Base-by-base conservation (phyloP, 371 early-diverging fungal species). In the Mucor piriformis region DNA sequence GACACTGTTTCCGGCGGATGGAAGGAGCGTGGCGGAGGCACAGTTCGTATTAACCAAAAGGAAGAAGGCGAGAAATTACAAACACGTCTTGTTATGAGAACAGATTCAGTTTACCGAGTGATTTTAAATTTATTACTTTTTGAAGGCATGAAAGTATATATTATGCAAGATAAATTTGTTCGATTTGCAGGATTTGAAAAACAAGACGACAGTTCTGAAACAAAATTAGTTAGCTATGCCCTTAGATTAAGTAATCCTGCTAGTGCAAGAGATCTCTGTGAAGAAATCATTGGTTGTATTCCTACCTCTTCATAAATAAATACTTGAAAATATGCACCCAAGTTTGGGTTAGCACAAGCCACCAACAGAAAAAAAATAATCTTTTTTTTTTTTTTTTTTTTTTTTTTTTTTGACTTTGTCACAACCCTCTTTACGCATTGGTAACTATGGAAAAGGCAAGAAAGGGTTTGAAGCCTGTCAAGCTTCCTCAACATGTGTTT, bases 71-170 rank as follows among this genome's bases (percentile, higher is more conserved):
- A 61, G 10, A 50, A 42, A 15, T 16, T 37, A 27, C 64, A 64
- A 15, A 60, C 72, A 16, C 78, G 85, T 16, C 61, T 87, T 44
- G 77, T 87, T 5, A 88, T 88, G 88, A 77, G 88, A 16, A 77
- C 84, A 0, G 86, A 87, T 47, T 74, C 77, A 33, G 86, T 87
- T 7, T 81, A 68, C 50, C 63, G 83, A 24, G 65, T 87, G 18
- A 85, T 88, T 43, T 72, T 88, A 27, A 88, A 87, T 52, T 53
- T 77, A 11, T 64, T 69, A 10, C 53, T 88, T 58, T 84, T 85
- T 50, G 40, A 66, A 4, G 84, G 78, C 2, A 82, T 88, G 80
- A 76, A 79, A 49, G 74, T 79, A 3, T 67, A 68, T 38, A 72
- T 76, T 34, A 78, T 75, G 74, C 78, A 87, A 58, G 80, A 83